Base-by-base conservation (phyloP, 441 rosid genomes). In the Brassica balearica region DNA sequence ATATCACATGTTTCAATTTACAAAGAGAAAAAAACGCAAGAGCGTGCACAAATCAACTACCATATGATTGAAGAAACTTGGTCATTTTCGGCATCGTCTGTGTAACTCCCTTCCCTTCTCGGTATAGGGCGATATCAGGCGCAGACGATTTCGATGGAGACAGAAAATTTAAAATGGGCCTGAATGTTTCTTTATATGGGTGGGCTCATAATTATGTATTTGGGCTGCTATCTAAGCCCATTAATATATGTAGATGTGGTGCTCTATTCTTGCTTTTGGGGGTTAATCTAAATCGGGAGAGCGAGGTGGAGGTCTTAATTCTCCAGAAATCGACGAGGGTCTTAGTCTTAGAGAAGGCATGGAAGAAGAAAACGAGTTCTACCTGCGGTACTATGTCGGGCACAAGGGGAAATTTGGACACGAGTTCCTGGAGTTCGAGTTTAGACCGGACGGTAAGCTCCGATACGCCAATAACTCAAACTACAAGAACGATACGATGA, bases 391-490 rank as follows among this genome's bases (percentile, higher is more conserved):
- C 82, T 95, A 91, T 84, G 98, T 92, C n/a, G 99, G 99, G 9
- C 98, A 95, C 92, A 93, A 91, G 82, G 99, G 99, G 3, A 95
- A 95, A 73, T 95, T 93, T 72, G 98, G 98, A 2, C 98, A 93
- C 84, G 99, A 95, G 92, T 93, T 93, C 81, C 60, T 95, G 81
- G 99, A 95, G 90, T 95, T 95, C 87, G 96, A 91, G 89, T 95
- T 93, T 87, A 76, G 97, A 83, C 87, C 93, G 1, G 98, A 92
- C 67, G 98, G 98, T 29, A 95, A 95, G 89, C 97, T 95, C 63
- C 92, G 98, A 1, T 95, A 93, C 80, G 98, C 99, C 71, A 95
- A 95, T 76, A 95, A 95, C 87, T 95, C 98, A 19, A 95, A 95
- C 86, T 91, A 93, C 93, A 93, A 95, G 84, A 93, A 95, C 88